Evolutionary conservation across 352 stramenopile genomes (phyloP).

Genomic region (Phytophthora agathidicida): DNA sequence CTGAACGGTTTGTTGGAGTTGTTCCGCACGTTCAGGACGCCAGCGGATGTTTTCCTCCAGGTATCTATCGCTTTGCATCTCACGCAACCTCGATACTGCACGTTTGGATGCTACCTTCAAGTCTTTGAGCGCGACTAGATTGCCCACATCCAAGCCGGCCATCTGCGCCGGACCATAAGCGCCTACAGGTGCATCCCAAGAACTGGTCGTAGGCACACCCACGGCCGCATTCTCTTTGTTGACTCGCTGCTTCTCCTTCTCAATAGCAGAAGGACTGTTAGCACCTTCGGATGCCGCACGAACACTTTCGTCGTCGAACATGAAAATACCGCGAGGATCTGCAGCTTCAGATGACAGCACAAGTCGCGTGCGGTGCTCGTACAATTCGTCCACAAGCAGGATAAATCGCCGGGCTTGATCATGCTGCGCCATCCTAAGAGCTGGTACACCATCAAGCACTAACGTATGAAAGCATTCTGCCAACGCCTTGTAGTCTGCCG

Average conservation of each 20-base stretch:
- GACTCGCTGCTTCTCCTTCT: slow-evolving; percentile 43
- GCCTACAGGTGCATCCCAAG: slow-evolving; percentile 66
- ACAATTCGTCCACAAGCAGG: slow-evolving; percentile 97
- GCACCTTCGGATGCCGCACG: slow-evolving; percentile 33
- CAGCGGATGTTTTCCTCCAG: slow-evolving; percentile 48
- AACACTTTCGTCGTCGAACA: slow-evolving; percentile 64
- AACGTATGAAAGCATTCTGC: slow-evolving; percentile 91
- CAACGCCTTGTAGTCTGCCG: slow-evolving; percentile 95
- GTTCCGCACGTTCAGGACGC: slow-evolving; percentile 15
- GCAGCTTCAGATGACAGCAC: slow-evolving; percentile 58
- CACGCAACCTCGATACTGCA: slow-evolving; percentile 77
- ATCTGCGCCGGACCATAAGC: slow-evolving; percentile 67
- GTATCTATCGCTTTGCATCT: slow-evolving; percentile 90
- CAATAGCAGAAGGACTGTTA: slow-evolving; percentile 24
- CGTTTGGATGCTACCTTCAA: slow-evolving; percentile 81
- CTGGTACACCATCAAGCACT: slow-evolving; percentile 90
- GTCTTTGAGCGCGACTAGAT: slow-evolving; percentile 75
- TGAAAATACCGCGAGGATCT: slow-evolving; percentile 57
- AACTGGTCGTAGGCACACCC: slow-evolving; percentile 65
- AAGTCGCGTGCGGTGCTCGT: slow-evolving; percentile 86
- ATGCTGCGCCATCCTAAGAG: slow-evolving; percentile 86
- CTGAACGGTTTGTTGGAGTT: slow-evolving; percentile 34
- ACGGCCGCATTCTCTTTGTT: slow-evolving; percentile 55
- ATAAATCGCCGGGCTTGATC: slow-evolving; percentile 97
- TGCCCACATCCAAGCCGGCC: slow-evolving; percentile 56